A percentile compares a stretch with the other conserved stretches of the same genome.
These are phyloP conservation scores for Cyberlindnera lachancei DNA, from an alignment of 805 yeast genomes.

Conservation along the genomic window DNA sequence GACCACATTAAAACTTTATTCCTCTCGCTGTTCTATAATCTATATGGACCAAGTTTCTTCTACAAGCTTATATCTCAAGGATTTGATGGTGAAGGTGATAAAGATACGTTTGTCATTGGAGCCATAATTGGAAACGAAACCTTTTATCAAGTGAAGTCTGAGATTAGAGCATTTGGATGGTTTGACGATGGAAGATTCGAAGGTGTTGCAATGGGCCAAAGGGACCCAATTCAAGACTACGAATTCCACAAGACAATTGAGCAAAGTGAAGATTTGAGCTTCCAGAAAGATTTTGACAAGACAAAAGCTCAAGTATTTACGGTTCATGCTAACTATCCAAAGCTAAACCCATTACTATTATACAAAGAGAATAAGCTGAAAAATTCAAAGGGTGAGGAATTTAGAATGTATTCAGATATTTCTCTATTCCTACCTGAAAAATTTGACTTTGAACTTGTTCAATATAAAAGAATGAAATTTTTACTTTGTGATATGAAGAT, in stretches of 20 bases:
- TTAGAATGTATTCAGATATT: constrained; percentile 22
- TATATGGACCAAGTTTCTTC: constrained; percentile 58
- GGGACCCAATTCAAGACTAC: constrained; percentile 58
- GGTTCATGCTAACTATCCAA: constrained; percentile 31
- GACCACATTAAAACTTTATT: constrained; percentile 51
- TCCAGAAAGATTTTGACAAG: constrained; percentile 8
- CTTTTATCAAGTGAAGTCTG: constrained; percentile 42
- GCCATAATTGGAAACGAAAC: constrained; percentile 29
- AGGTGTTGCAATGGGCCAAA: constrained; percentile 79
- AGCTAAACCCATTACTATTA: constrained; percentile 28
- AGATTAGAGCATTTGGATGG: constrained; percentile 22
- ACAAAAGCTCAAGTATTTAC: constrained; percentile 23
- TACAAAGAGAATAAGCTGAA: constrained; percentile 15
- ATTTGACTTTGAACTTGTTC: constrained; percentile 45
- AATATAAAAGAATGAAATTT: constrained; percentile 48
- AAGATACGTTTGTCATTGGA: constrained; percentile 68
- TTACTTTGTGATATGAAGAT: constrained; percentile 44
- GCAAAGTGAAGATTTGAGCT: constrained; percentile 4
- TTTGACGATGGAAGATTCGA: constrained; percentile 32
- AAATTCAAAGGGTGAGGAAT: constrained; percentile 13
- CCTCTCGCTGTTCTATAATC: constrained; percentile 56
- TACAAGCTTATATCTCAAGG: constrained; percentile 68
- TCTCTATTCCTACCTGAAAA: constrained; percentile 25
- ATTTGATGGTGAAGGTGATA: constrained; percentile 73
- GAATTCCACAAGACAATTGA: constrained; percentile 7